Evolutionary conservation across 176 grass and related monocot genomes (phyloP), one percentile per base, ranked within the genome.

Genomic region (Tillandsia fasciculata): DNA sequence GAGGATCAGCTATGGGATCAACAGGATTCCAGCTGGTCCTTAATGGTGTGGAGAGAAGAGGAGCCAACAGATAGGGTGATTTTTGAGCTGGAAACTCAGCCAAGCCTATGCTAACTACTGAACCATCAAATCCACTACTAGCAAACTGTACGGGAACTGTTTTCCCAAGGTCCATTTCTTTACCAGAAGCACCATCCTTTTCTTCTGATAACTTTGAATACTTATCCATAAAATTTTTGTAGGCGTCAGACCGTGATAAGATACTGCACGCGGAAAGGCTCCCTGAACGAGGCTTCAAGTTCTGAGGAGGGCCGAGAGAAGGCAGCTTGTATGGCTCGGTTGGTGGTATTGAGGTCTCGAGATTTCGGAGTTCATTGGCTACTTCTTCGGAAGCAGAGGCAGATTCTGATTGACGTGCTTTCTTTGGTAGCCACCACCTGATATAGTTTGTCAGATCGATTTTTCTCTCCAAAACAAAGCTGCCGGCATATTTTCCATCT

Each of bases 371-470:
- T 89, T 99, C 94, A 75, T 82, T 82, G 59, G 84, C 64, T 48
- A 88, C 76, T 63, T 83, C 93, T 72, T 99, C 94, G 58, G 63
- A 72, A 75, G 59, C 58, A 12, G 54, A 71, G 50, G 84, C 50
- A 69, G 80, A 83, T 77, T 99, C 84, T 74, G 80, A 79, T 66
- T 88, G 84, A 68, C 84, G 80, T 22, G 79, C 27, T 76, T 90
- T 99, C 80, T 93, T 99, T 13, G 87, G 90, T 48, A 83, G 51
- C 94, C 94, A 99, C 94, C 94, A 99, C 66, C 83, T 85, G 72
- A 99, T 99, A 78, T 93, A 99, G 78, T 83, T 93, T 79, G 94
- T 93, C 52, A 99, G 80, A 87, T 99, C 90, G 83, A 86, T 80
- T 93, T 93, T 99, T 78, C 83, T 87, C 65, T 96, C 88, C 77